These are phyloP conservation scores for Exophiala sp. DNA, from an alignment of 2,329 filamentous ascomycete genomes.

Conservation along the genomic window DNA sequence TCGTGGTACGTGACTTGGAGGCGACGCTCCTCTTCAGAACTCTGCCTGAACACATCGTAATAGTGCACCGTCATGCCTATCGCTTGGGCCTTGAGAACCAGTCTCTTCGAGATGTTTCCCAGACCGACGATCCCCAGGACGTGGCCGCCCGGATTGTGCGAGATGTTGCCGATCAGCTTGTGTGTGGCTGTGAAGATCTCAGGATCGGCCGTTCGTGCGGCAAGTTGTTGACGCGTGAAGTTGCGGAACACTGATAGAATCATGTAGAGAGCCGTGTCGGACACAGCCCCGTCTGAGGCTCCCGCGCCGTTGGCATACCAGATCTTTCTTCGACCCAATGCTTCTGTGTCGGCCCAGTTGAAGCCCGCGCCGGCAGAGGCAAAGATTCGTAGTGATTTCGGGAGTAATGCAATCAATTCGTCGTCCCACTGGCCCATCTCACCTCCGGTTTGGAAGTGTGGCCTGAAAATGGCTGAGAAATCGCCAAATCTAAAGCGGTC, in stretches of 20 bases:
- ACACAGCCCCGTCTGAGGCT: constrained; percentile 44
- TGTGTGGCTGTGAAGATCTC: constrained; percentile 43
- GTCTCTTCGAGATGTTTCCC: constrained; percentile 46
- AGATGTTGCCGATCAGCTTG: constrained; percentile 44
- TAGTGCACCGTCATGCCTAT: constrained; percentile 55
- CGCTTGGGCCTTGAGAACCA: constrained; percentile 45
- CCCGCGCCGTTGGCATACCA: constrained; percentile 47
- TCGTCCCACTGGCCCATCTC: constrained; percentile 65
- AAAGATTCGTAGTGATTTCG: constrained; percentile 57
- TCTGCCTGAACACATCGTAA: constrained; percentile 38
- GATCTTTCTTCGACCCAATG: constrained; percentile 40
- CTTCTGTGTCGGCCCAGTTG: constrained; percentile 62
- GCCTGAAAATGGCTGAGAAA: constrained; percentile 39
- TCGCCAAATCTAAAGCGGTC: not conserved
- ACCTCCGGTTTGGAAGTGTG: constrained; percentile 61
- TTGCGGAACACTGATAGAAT: constrained; percentile 50
- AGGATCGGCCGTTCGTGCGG: constrained; percentile 44
- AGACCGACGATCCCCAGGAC: constrained; percentile 53
- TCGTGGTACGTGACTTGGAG: constrained; percentile 33
- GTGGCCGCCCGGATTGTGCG: constrained; percentile 49
- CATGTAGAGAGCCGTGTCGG: constrained; percentile 43
- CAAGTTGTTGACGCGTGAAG: constrained; percentile 47
- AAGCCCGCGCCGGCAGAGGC: constrained; percentile 64
- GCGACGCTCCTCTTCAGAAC: constrained; percentile 32
- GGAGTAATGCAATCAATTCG: constrained; percentile 57